Percentiles rank a stretch among this genome's conserved stretches.
Conservation (phyloP, 2,329 filamentous ascomycete species). For the Knoxdaviesia capensis region DNA sequence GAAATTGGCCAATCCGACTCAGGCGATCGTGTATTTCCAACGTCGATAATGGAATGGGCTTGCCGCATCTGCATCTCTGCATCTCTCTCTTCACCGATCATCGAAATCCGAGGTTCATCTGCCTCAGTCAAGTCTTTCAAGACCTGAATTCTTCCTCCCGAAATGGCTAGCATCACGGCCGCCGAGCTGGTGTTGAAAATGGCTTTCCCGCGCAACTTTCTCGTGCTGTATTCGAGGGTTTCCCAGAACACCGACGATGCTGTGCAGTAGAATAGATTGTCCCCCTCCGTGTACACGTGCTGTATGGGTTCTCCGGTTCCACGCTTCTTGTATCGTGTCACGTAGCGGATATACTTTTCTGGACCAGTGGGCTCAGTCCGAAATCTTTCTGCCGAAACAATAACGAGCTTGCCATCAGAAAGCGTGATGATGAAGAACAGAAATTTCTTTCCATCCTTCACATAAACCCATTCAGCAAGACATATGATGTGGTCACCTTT, state of each 20-base stretch:
- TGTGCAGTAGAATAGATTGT: conserved; percentile 35
- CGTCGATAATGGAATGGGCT: conserved; percentile 24
- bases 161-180: too few species aligned
- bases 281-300: conserved; percentile 31
- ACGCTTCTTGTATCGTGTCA: conserved; percentile 28
- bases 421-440: conserved; percentile 42
- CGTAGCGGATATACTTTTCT: conserved; percentile 25
- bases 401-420: conserved; percentile 29
- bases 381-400: conserved; percentile 21
- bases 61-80: conserved; percentile 21
- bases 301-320: conserved; percentile 27
- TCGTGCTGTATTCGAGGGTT: conserved; percentile 27
- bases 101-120: too few species aligned
- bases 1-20: conserved; percentile 18
- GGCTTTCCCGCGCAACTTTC: conserved; percentile 26
- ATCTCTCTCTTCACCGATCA: too few species aligned
- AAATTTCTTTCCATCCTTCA: conserved; percentile 35
- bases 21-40: conserved; percentile 14
- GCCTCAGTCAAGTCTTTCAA: too few species aligned
- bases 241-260: conserved; percentile 35
- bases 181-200: conserved; percentile 27
- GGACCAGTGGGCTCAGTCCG: conserved; percentile 4
- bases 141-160: too few species aligned
- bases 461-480: conserved; percentile 43
- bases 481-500: conserved; percentile 36